Evolutionary conservation across 129 eudicot species (phyloP).

Genomic region (Daucus carota): DNA sequence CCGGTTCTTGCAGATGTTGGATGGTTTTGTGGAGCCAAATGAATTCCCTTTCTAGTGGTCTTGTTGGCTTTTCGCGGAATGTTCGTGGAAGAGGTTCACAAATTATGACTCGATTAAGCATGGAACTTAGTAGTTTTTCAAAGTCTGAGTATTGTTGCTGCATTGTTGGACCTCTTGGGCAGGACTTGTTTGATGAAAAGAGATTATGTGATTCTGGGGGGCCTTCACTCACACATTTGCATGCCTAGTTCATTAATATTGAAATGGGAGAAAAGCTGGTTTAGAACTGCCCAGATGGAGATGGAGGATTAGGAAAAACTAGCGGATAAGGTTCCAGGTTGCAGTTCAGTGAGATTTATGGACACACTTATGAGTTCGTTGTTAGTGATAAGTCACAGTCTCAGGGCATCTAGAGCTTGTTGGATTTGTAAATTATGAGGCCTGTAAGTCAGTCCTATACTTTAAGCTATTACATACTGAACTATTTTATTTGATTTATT

Average conservation of each 20-base stretch:
- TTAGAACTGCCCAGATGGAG: not conserved
- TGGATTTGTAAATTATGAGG: not conserved
- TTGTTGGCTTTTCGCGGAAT: not conserved
- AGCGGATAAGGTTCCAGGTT: not conserved
- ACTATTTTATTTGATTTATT: not conserved
- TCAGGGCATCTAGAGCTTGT: not conserved
- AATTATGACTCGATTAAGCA: not conserved
- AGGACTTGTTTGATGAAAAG: slow-evolving; percentile 15
- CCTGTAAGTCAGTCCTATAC: not conserved
- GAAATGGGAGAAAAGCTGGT: not conserved
- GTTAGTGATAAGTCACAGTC: not conserved
- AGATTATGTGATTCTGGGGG: slow-evolving; percentile 15
- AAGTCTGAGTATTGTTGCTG: slow-evolving; percentile 15
- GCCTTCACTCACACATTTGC: slow-evolving; percentile 14
- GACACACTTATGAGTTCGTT: not conserved
- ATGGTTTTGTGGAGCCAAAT: not conserved
- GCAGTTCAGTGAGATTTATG: slow-evolving; percentile 3
- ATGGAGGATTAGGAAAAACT: not conserved
- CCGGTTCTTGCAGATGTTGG: not conserved
- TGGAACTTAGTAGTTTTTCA: not conserved
- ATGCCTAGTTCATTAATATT: not conserved
- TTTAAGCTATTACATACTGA: not conserved
- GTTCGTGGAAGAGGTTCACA: not conserved
- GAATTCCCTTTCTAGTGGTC: slow-evolving; percentile 5
- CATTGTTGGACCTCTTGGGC: slow-evolving; percentile 21